phyloP scores from a whole-genome alignment of 2,329 filamentous ascomycete genomes.

The Albifimbria verrucaria region DNA sequence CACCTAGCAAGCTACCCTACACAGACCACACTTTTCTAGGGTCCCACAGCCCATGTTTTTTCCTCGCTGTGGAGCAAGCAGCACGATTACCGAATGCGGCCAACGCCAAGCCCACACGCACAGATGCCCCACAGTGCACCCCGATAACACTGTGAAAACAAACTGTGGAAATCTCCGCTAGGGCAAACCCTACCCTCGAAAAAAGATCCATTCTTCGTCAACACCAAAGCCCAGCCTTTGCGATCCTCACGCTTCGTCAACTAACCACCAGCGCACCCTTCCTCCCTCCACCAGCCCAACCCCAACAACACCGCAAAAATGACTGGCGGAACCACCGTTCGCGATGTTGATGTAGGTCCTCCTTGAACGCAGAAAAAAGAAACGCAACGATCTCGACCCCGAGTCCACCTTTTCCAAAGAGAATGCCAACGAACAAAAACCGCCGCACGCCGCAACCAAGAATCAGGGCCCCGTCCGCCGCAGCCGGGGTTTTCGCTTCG shows the following conservation, averaged over 20 bases:
- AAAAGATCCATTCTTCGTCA: slow-evolving; percentile 20
- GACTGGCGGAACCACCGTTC: slow-evolving; percentile 75
- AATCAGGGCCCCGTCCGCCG: too few relatives aligned
- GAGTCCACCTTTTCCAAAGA: slow-evolving; percentile 13
- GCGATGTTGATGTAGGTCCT: slow-evolving; percentile 77
- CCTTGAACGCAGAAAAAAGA: slow-evolving; percentile 21
- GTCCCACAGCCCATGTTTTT: too few relatives aligned
- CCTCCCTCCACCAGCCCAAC: slow-evolving; percentile 15
- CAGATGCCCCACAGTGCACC: slow-evolving; percentile 6
- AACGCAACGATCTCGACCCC: slow-evolving; percentile 2
- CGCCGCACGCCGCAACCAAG: too few relatives aligned
- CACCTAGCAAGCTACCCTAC: too few relatives aligned
- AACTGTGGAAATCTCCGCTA: slow-evolving; percentile 19
- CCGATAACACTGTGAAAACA: neutral
- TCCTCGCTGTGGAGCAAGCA: too few relatives aligned
- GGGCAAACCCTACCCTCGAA: slow-evolving; percentile 30
- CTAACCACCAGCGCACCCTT: slow-evolving; percentile 27
- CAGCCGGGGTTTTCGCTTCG: too few relatives aligned
- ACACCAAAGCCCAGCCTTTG: slow-evolving; percentile 14
- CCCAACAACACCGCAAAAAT: slow-evolving; percentile 62
- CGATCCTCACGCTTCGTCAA: slow-evolving; percentile 25
- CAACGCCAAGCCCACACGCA: too few relatives aligned
- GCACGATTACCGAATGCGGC: too few relatives aligned
- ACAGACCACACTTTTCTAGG: too few relatives aligned
- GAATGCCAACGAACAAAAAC: too few relatives aligned